Evolutionary conservation across 2,329 filamentous ascomycete species (phyloP), one percentile per base, ranked within the genome.

Genomic region (Colletotrichum neosansevieriae): DNA sequence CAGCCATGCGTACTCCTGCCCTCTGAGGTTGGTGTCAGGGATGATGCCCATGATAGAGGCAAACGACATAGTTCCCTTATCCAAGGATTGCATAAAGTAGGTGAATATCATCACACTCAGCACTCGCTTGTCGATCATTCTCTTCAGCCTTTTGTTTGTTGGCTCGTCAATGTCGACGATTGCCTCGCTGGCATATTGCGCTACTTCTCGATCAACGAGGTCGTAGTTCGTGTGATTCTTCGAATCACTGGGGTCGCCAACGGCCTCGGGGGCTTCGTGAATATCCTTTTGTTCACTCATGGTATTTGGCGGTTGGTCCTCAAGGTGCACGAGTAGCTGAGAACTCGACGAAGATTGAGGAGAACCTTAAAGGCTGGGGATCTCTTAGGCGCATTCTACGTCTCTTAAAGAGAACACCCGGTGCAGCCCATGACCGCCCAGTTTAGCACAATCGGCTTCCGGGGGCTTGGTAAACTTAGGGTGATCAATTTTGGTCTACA

Each of bases 31-130:
- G 0, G 74, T 72, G 13, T 76, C 72, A 12, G 66, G 17, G 29
- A 70, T 63, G 50, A 75, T 73, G 45, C 71, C 69, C 77, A 75
- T 74, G 36, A 76, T 72, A 13, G 74, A 74, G 1, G 73, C 66
- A 44, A 75, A 76, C 6, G 71, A 71, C 12, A 76, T 70, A 2
- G 74, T 76, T 1, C 75, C 74, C 49, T 76, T 77, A 57, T 77
- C 74, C 3, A 80, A 70, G 17, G 76, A 82, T 74, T 76, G 79
- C 66, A 73, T 79, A 74, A 76, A 84, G 74, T 86, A 88, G 42
- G 82, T 84, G 63, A 82, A 83, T 51, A 84, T 76, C 74, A 86
- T 84, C 73, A 85, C 85, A 11, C 80, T 83, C 62, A 88, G 75
- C 54, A 84, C 80, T 38, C 80, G 78, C 59, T 83, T 81, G 75